Evolutionary conservation across 176 grass and related monocot species (phyloP).

Genomic region (Carex scoparia): DNA sequence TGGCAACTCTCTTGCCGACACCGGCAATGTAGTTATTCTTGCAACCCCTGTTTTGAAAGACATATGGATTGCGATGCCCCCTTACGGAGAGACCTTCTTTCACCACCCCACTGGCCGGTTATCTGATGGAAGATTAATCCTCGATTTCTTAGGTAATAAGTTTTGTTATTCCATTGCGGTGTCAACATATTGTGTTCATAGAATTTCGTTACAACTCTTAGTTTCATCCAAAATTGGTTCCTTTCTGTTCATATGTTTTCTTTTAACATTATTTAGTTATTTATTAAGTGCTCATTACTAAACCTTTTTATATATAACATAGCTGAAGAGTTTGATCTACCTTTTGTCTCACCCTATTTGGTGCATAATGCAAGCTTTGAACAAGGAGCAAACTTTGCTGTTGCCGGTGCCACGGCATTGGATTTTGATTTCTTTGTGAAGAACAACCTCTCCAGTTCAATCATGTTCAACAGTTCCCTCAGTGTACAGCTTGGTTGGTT

Average conservation of each 20-base stretch:
- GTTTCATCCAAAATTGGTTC: too few relatives aligned
- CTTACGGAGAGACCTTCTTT: conserved; percentile 25
- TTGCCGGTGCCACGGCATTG: conserved; percentile 53
- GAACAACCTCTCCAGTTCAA: conserved; percentile 9
- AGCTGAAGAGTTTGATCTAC: conserved; percentile 57
- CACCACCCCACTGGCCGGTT: conserved; percentile 8
- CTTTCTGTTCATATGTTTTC: background rate
- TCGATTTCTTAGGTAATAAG: conserved; percentile 9
- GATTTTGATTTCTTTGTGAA: conserved; percentile 27
- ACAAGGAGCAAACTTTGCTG: conserved; percentile 61
- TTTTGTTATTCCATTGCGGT: background rate
- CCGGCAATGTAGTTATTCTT: conserved; percentile 11
- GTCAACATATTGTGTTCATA: too few relatives aligned
- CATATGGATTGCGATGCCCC: background rate
- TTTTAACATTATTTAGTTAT: background rate
- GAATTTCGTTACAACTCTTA: too few relatives aligned
- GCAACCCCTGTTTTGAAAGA: background rate
- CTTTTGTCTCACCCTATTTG: conserved; percentile 53
- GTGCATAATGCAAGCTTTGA: conserved; percentile 43
- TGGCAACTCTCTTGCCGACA: conserved; percentile 18
- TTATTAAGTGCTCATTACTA: background rate
- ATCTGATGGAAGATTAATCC: conserved; percentile 4
- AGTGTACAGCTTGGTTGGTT: conserved; percentile 58
- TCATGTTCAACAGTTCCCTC: conserved; percentile 37
- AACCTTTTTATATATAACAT: conserved; percentile 6